Base-by-base conservation (phyloP, 495 filamentous ascomycete genomes). In the Polyplosphaeria fusca region DNA sequence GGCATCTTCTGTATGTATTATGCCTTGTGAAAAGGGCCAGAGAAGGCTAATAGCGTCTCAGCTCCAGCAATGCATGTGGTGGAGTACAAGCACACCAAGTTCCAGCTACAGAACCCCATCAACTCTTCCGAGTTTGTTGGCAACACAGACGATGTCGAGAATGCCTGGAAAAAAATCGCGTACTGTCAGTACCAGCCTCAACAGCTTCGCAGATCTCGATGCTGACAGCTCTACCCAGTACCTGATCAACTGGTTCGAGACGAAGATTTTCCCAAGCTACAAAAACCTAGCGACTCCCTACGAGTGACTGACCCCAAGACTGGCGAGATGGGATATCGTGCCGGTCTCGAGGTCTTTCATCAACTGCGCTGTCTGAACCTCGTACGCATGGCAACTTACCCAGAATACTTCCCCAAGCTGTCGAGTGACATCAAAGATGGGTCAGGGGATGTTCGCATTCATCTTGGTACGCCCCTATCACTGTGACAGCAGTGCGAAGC, bases 321-420 rank as follows among this genome's bases (percentile, higher is more conserved):
- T 5, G 76, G 76, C 19, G 72, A 75, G 45, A 71, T 73, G 44
- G 77, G 77, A 0, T 79, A 77, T 55, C 68, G 78, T 12, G 74
- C 77, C 1, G 77, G 74, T 5, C 61, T 82, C n/a, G 77, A 82
- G 46, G 76, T 80, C 1, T 80, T 82, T 66, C 77, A 82, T 63
- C 77, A 82, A 63, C 68, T 82, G 18, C 77, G 78, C 58, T 82
- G 79, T 65, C 65, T 81, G 37, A 78, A 81, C 57, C 60, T 79
- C 19, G 45, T 80, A 3, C 70, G 79, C 12, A 75, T 78, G 42
- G 69, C 74, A 11, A 70, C 75, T 1, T 76, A 79, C 59, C 74
- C 72, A 24, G 73, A 79, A 13, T 74, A 80, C 55, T 78, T 77
- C 58, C 60, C 67, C 18, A 65, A 71, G 14, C 49, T 73, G 18